Conservation (phyloP, 805 yeast species). For the Phaffomyces thermotolerans region DNA sequence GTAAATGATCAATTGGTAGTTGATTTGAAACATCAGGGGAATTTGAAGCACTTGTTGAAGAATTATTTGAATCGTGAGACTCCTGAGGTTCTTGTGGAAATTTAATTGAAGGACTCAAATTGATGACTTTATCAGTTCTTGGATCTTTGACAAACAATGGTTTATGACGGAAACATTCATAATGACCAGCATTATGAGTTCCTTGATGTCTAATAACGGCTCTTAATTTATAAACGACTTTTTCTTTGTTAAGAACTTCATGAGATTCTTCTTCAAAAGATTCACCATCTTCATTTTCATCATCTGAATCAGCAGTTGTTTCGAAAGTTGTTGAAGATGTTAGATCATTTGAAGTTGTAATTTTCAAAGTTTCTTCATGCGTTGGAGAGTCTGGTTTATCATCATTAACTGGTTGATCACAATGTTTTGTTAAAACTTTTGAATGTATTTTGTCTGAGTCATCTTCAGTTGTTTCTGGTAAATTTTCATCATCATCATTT, state of each 20-base stretch:
- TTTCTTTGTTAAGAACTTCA: constrained; percentile 23
- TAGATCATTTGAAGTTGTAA: background rate
- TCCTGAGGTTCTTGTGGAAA: constrained; percentile 8
- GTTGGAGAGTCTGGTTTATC: background rate
- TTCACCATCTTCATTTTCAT: constrained; percentile 22
- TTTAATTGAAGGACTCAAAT: constrained; percentile 24
- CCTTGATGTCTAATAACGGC: constrained; percentile 85
- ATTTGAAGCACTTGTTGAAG: background rate
- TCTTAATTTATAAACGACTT: constrained; percentile 47
- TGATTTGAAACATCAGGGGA: background rate
- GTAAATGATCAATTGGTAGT: background rate
- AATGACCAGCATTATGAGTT: constrained; percentile 82
- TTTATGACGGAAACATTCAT: constrained; percentile 79
- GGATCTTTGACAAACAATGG: constrained; percentile 40
- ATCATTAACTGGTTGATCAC: constrained; percentile 17
- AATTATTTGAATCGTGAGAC: background rate
- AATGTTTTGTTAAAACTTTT: constrained; percentile 19
- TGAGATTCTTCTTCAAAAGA: constrained; percentile 17
- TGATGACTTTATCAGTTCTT: constrained; percentile 21
- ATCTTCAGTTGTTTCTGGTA: constrained; percentile 24
- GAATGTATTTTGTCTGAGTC: constrained; percentile 18
- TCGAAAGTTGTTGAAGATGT: constrained; percentile 9
- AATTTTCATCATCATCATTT: constrained; percentile 47
- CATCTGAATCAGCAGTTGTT: constrained; percentile 11
- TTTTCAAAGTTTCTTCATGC: background rate